phyloP scores from a whole-genome alignment of 1,284 basidiomycete species.

The Moniliophthora roreri region DNA sequence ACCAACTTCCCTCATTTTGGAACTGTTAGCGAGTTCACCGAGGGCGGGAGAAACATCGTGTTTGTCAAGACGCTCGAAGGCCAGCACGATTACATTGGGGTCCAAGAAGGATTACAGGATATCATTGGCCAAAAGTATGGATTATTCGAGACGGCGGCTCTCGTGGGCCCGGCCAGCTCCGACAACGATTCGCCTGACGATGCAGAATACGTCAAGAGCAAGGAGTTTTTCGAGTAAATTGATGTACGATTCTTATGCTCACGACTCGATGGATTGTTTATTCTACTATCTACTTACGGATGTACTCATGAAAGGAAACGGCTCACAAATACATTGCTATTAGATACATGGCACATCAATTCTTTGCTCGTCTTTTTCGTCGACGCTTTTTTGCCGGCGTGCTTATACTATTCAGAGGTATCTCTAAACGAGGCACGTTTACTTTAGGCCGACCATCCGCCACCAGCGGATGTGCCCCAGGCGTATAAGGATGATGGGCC shows the following conservation, averaged over 20 bases:
- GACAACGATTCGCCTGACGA: neutral
- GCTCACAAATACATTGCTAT: too few species aligned
- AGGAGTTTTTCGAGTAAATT: too few species aligned
- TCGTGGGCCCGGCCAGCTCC: neutral
- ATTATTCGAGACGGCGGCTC: slow-evolving; percentile 1
- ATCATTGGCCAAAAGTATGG: slow-evolving; percentile 58
- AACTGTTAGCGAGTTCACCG: slow-evolving; percentile 50
- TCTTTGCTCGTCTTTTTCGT: too few species aligned
- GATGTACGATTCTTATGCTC: too few species aligned
- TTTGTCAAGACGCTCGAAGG: slow-evolving; percentile 66
- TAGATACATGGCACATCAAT: too few species aligned
- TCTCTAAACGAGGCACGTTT: neutral
- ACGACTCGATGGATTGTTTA: too few species aligned
- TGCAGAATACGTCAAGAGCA: neutral
- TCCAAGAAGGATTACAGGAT: slow-evolving; percentile 74
- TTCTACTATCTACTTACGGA: too few species aligned
- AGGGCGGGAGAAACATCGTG: slow-evolving; percentile 46
- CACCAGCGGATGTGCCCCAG: neutral
- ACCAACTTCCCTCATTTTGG: slow-evolving; percentile 58
- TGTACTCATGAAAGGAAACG: too few species aligned
- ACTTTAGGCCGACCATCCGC: neutral
- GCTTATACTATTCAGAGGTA: neutral
- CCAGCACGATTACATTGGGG: slow-evolving; percentile 63
- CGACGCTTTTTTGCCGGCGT: neutral
- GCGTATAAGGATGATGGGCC: neutral